Evolutionary conservation across 176 grass and related monocot genomes (phyloP), one percentile per base, ranked within the genome.

Genomic region (Eremochloa ophiuroides): DNA sequence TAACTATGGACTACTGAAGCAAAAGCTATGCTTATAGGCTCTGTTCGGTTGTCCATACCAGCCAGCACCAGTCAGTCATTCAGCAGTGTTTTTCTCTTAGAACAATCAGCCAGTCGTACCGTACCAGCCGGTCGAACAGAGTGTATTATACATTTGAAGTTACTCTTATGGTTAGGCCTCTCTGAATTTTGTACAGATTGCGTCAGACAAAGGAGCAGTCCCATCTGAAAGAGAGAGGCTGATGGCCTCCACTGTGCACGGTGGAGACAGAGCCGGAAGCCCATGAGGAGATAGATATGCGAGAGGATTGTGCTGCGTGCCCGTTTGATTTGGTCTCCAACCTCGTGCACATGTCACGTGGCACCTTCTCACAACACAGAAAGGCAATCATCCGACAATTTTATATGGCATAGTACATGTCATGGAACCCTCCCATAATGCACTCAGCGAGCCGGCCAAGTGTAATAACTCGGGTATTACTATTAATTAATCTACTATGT

Each of bases 351-450:
- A 60, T 46, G 26, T 84, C 58, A 28, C n/a, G 12, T 59, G 8
- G 4, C 37, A 35, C 67, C 35, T 83, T 11, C 16, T 41, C 46
- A 48, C 48, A 22, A 22, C 48, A 53, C 18, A 53, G 7, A 53
- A 53, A 53, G 18, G 6, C 16, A 20, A 51, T 51, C 16, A 16
- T 63, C 33, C 5, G 10, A 5, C 20, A 29, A 30, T 30, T 42
- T 40, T 42, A 5, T 23, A 70, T 15, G 20, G 42, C 66, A 30
- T 0, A 17, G 33, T 27, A 11, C 25, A 53, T 25, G 31, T 31
- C 83, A 73, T n/a, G n/a, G n/a, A n/a, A n/a, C 18, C 67, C 55
- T 38, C 40, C 56, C 56, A 66, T 73, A 30, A 65, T 66, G 69
- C 5, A 13, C 23, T 17, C 39, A 28, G 27, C 40, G 25, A 31